Evolutionary conservation across 108 stramenopile genomes (phyloP).

Genomic region (Fragilariopsis cylindrus): DNA sequence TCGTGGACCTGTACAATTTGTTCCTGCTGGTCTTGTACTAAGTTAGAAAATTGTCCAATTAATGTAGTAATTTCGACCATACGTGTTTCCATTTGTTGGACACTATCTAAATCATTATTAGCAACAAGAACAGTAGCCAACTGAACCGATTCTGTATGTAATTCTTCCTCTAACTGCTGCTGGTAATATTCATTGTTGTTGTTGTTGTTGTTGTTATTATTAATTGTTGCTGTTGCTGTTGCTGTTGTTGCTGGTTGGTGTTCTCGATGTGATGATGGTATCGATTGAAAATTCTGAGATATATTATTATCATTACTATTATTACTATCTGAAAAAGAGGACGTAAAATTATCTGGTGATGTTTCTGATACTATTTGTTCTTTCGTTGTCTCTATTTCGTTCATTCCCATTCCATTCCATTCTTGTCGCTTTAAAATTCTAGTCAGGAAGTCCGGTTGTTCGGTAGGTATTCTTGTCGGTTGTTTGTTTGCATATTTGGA

Average conservation of each 20-base stretch:
- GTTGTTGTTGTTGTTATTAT: neutral
- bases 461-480: constrained; percentile 6
- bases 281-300: too few relatives aligned
- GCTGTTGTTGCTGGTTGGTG: neutral
- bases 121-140: constrained; percentile 45
- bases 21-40: constrained; percentile 82
- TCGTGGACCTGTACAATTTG: constrained; percentile 72
- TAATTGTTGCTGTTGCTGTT: too few relatives aligned
- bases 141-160: constrained; percentile 65
- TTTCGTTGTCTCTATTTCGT: neutral
- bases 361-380: neutral
- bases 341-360: too few relatives aligned
- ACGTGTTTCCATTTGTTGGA: constrained; percentile 72
- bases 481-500: constrained; percentile 22
- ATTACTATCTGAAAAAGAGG: too few relatives aligned
- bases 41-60: constrained; percentile 72
- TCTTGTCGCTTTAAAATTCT: constrained; percentile 7
- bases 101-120: constrained; percentile 76
- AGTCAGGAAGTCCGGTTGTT: constrained; percentile 19
- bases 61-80: constrained; percentile 87
- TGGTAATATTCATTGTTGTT: constrained; percentile 31
- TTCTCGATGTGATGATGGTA: too few relatives aligned
- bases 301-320: too few relatives aligned
- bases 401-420: too few relatives aligned
- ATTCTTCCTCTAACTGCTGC: constrained; percentile 41